Evolutionary conservation across 75 land plant genomes (phyloP).

Genomic region (Picea sitchensis): DNA sequence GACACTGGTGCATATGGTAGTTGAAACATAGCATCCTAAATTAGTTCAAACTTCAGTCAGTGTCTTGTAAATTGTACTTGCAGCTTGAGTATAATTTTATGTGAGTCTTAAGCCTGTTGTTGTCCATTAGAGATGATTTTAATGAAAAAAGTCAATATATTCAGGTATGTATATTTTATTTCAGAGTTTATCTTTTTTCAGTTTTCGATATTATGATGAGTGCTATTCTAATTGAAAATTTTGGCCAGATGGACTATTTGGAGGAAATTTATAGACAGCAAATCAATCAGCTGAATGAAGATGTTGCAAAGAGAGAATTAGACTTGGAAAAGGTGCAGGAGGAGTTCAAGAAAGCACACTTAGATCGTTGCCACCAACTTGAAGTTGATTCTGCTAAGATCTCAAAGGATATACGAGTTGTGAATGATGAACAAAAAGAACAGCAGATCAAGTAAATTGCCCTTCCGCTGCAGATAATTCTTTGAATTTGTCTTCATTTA

Average conservation of each 20-base stretch:
- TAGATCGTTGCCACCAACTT: constrained; percentile 5
- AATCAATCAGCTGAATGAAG: constrained; percentile 9
- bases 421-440: neutral
- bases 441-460: constrained; percentile 5
- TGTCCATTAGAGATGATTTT: neutral
- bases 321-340: constrained; percentile 4
- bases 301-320: neutral
- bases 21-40: neutral
- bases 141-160: neutral
- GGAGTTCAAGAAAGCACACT: neutral
- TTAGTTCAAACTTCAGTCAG: neutral
- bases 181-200: neutral
- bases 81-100: neutral
- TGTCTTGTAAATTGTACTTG: neutral
- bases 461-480: no score
- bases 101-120: neutral
- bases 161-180: neutral
- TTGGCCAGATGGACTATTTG: constrained; percentile 3
- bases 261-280: constrained; percentile 7
- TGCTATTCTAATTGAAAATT: neutral
- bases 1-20: neutral
- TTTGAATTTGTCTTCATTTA: no score
- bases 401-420: neutral
- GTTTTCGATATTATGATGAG: neutral
- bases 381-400: constrained; percentile 8